Conservation (phyloP, 2,329 filamentous ascomycete species). For the Aspergillus sp. region DNA sequence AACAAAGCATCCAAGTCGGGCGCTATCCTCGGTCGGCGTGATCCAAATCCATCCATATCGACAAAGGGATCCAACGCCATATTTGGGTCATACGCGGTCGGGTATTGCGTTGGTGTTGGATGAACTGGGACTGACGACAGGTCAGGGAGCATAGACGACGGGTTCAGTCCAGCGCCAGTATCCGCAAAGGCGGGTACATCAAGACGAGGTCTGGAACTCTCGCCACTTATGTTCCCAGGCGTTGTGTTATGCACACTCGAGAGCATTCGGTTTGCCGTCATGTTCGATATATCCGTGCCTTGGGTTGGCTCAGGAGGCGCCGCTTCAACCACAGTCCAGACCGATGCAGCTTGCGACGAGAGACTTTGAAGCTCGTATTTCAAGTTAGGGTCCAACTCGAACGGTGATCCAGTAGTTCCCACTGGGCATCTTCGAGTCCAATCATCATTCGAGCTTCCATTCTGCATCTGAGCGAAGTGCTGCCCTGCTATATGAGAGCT, state of each 20-base stretch:
- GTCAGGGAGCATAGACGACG: conserved; percentile 11
- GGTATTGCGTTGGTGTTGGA: conserved; percentile 15
- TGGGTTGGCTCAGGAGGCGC: conserved; percentile 2
- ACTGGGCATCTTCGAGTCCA: conserved; percentile 2
- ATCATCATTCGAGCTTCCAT: no score
- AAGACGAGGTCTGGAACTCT: background rate
- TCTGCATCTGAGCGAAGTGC: no score
- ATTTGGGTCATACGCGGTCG: conserved; percentile 17
- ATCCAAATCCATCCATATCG: conserved; percentile 21
- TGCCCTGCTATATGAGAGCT: no score
- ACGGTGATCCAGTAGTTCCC: conserved; percentile 4
- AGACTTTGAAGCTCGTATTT: conserved; percentile 19
- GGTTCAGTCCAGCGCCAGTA: background rate
- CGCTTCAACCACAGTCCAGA: conserved; percentile 12
- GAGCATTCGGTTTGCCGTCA: no score
- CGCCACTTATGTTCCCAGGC: background rate
- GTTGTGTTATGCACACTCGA: conserved; percentile 8
- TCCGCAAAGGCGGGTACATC: background rate
- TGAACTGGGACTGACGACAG: conserved; percentile 16
- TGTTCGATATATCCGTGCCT: conserved; percentile 2
- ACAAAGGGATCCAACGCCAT: conserved; percentile 18
- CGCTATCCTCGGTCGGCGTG: conserved; percentile 23
- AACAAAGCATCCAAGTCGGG: conserved; percentile 43
- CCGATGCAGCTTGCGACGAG: conserved; percentile 19
- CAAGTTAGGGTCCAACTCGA: conserved; percentile 18